Conservation (phyloP, 495 filamentous ascomycete species). For the Penicillium roqueforti region DNA sequence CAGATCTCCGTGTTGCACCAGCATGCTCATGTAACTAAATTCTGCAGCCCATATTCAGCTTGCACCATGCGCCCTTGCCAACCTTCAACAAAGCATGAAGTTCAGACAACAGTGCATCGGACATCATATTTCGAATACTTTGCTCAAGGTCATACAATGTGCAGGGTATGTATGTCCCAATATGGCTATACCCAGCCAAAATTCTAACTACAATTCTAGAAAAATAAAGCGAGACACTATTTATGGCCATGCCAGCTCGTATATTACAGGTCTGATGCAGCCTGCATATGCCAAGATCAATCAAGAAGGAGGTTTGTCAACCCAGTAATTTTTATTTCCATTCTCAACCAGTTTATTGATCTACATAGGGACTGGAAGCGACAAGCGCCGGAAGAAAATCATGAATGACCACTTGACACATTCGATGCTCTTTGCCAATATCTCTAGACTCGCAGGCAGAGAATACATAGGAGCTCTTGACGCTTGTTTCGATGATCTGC, state of each 20-base stretch:
- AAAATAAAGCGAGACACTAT: slow-evolving; percentile 12
- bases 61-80: slow-evolving; percentile 14
- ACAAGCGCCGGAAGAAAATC: slow-evolving; percentile 9
- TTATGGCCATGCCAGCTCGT: slow-evolving; percentile 15
- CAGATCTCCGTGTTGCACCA: no score
- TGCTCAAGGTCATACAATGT: no score
- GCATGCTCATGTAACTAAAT: background rate
- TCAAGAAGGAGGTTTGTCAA: slow-evolving; percentile 17
- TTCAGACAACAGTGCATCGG: slow-evolving; percentile 11
- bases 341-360: background rate
- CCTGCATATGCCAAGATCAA: slow-evolving; percentile 16
- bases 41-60: slow-evolving; percentile 6
- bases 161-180: background rate
- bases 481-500: background rate
- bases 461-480: background rate
- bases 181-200: no score
- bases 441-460: background rate
- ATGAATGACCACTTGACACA: slow-evolving; percentile 12
- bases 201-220: slow-evolving; percentile 1
- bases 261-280: slow-evolving; percentile 22
- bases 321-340: background rate
- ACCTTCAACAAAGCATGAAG: slow-evolving; percentile 10
- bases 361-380: slow-evolving; percentile 9
- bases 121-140: slow-evolving; percentile 1
- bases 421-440: slow-evolving; percentile 4